Conservation (phyloP, 306 rosid species). For the Malus orientalis region DNA sequence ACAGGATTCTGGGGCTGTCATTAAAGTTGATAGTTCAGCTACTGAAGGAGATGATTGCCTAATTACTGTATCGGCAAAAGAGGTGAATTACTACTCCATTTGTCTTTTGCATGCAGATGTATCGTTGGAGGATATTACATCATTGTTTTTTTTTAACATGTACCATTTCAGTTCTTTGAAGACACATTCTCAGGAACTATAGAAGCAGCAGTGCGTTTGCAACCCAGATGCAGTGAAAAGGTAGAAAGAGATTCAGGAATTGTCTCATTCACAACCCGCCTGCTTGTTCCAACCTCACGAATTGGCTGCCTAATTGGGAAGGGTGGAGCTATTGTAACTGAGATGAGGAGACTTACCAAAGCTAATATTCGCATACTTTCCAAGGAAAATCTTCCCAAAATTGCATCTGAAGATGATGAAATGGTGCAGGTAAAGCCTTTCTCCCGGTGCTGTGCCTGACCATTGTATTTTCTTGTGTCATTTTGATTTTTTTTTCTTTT, state of each 20-base stretch:
- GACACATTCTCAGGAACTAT: slow-evolving; percentile 69
- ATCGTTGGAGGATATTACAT: slow-evolving; percentile 2
- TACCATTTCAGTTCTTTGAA: slow-evolving; percentile 68
- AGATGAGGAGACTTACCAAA: slow-evolving; percentile 87
- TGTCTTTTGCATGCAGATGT: background rate
- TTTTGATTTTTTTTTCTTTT: background rate
- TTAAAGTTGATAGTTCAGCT: slow-evolving; percentile 91
- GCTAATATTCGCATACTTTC: slow-evolving; percentile 87
- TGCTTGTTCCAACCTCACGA: slow-evolving; percentile 81
- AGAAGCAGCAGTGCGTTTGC: slow-evolving; percentile 94
- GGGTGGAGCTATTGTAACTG: slow-evolving; percentile 93
- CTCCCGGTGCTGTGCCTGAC: background rate
- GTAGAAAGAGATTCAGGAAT: slow-evolving; percentile 96
- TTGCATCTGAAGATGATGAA: slow-evolving; percentile 93
- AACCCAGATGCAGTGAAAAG: slow-evolving; percentile 91
- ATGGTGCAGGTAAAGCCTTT: slow-evolving; percentile 79
- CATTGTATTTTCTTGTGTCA: background rate
- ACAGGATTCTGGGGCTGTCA: slow-evolving; percentile 86
- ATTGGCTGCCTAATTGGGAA: slow-evolving; percentile 99
- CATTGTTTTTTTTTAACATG: background rate
- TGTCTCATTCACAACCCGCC: slow-evolving; percentile 83
- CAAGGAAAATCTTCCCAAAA: slow-evolving; percentile 83
- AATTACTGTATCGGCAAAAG: slow-evolving; percentile 73
- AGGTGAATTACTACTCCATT: slow-evolving; percentile 42
- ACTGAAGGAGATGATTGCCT: slow-evolving; percentile 84